phyloP scores from a whole-genome alignment of 495 filamentous ascomycete species.

The Echria macrotheca region DNA sequence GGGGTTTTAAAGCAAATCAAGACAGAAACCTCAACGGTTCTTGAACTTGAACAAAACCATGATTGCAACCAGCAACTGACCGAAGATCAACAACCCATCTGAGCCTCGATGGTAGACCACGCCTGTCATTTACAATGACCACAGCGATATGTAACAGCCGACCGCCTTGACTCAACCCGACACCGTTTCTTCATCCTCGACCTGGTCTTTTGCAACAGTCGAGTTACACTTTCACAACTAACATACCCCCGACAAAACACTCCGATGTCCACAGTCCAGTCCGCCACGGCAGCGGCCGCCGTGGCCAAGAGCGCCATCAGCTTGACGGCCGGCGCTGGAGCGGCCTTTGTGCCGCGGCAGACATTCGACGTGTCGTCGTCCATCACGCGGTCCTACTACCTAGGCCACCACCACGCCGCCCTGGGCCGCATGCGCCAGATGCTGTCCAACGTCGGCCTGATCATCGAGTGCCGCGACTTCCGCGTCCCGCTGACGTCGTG shows the following conservation, averaged over 20 bases:
- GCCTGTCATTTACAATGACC: not conserved
- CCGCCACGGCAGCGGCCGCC: constrained; percentile 2
- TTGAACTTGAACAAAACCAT: not conserved
- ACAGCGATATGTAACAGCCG: not conserved
- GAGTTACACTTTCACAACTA: too few species aligned
- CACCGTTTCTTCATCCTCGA: too few species aligned
- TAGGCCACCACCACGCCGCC: constrained; percentile 90
- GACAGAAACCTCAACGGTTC: too few species aligned
- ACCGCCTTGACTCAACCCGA: constrained; percentile 2
- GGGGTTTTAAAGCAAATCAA: too few species aligned
- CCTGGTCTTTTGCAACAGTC: too few species aligned
- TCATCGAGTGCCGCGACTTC: constrained; percentile 94
- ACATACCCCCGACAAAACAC: too few species aligned
- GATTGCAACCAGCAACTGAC: too few species aligned
- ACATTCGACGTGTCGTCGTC: constrained; percentile 57
- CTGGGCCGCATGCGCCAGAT: constrained; percentile 77
- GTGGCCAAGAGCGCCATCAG: constrained; percentile 15
- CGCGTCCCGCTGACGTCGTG: constrained; percentile 80
- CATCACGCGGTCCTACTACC: constrained; percentile 86
- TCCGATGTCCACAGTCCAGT: too few species aligned
- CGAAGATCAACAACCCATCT: too few species aligned
- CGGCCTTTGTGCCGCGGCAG: constrained; percentile 63
- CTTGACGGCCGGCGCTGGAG: constrained; percentile 19
- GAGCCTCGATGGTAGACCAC: too few species aligned
- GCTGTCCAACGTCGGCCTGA: constrained; percentile 74